Evolutionary conservation across 139 green algal species (phyloP).

Genomic region (Chlorella sp.): DNA sequence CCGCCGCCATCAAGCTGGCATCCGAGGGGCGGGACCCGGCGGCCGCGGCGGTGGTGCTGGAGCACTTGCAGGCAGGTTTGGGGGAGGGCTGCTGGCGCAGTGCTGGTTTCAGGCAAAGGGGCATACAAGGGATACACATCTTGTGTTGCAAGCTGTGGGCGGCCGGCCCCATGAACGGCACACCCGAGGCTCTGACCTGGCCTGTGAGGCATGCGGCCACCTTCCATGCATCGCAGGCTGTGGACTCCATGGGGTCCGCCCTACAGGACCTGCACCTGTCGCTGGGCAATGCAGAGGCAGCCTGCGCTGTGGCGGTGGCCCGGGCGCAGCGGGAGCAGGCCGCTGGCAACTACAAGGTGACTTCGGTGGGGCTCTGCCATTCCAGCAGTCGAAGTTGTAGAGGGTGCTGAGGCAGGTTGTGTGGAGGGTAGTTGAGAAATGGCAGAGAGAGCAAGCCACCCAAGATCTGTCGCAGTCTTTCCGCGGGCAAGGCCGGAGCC

Average conservation of each 20-base stretch:
- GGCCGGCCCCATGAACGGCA: no score
- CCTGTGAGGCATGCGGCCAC: background rate
- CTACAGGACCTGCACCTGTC: conserved; percentile 76
- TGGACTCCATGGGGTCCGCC: conserved; percentile 21
- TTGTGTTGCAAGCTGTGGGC: no score
- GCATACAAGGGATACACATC: no score
- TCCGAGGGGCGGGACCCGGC: background rate
- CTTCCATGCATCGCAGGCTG: conserved; percentile 1
- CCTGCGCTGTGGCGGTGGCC: conserved; percentile 57
- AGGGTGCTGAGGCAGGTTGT: no score
- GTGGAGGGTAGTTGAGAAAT: no score
- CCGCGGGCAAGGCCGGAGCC: background rate
- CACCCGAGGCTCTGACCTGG: no score
- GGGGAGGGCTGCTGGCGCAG: no score
- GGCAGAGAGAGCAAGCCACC: background rate
- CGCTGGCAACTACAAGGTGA: conserved; percentile 82
- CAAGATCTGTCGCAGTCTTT: background rate
- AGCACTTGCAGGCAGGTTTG: conserved; percentile 9
- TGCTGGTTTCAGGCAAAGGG: no score
- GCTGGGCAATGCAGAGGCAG: conserved; percentile 67
- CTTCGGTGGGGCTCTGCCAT: background rate
- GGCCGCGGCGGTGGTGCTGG: conserved; percentile 54
- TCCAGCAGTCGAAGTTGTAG: no score
- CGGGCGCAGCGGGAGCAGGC: conserved; percentile 64
- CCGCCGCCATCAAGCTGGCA: conserved; percentile 65